Conservation (phyloP, 2,329 filamentous ascomycete species). For the Exophiala phaeomuriformis region DNA sequence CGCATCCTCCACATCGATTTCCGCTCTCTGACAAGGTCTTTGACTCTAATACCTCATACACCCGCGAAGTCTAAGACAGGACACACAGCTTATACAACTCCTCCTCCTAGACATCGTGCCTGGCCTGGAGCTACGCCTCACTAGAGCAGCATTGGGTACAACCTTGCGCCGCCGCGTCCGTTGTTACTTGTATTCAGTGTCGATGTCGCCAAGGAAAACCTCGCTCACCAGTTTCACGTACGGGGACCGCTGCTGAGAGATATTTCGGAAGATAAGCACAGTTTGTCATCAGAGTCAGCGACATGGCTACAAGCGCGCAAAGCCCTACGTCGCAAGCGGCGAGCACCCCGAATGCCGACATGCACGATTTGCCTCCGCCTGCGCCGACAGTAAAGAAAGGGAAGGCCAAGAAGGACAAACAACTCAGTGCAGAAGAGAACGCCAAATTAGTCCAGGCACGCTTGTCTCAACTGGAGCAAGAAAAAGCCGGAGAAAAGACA, state of each 20-base stretch:
- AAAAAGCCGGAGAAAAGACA: conserved; percentile 87
- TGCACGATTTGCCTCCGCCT: conserved; percentile 35
- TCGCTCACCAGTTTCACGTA: conserved; percentile 4
- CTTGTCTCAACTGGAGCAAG: conserved; percentile 90
- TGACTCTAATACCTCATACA: neutral
- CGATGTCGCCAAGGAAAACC: conserved; percentile 3
- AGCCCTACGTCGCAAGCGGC: conserved; percentile 29
- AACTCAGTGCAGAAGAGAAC: conserved; percentile 76
- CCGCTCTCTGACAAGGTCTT: neutral
- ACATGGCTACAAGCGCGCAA: conserved; percentile 24
- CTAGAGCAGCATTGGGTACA: neutral
- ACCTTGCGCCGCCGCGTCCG: conserved; percentile 2
- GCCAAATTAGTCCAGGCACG: conserved; percentile 86
- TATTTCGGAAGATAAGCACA: neutral
- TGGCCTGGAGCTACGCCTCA: too few species aligned
- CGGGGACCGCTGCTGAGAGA: conserved; percentile 4
- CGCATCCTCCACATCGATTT: conserved; percentile 6
- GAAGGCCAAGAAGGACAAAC: conserved; percentile 69
- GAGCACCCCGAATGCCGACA: conserved; percentile 39
- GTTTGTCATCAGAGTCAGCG: neutral
- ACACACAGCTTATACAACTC: too few species aligned
- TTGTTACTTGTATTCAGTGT: conserved; percentile 4
- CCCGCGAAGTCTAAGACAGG: neutral
- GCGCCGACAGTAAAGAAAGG: conserved; percentile 57
- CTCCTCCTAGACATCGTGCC: too few species aligned